Evolutionary conservation across 768 basidiomycete species (phyloP), one percentile per base, ranked within the genome.

Genomic region (Collybia nuda): DNA sequence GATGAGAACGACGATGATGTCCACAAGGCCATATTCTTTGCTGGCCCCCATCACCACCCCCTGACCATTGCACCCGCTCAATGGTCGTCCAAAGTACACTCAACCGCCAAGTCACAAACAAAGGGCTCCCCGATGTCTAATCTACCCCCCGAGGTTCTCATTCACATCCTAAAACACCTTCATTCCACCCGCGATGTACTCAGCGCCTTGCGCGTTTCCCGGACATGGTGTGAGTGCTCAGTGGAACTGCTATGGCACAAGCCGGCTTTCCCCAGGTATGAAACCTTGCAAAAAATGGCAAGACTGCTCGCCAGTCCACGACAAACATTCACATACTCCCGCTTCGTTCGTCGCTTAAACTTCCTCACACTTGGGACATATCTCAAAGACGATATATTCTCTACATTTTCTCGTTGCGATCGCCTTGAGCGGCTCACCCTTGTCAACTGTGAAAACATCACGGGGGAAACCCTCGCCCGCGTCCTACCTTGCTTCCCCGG

Each of bases 161-260:
- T 97, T 14, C 88, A 96, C 64, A 89, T 98, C 62, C 80, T 99
- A 58, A 90, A 87, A 56, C 83, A 93, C 59, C 77, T 99, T 11
- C 81, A 87, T 57, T 77, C 82, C 0, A 73, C 86, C 24, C 76
- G 79, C 52, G 90, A 96, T 67, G 78, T 98, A 41, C 81, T 87
- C 55, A 74, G 77, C 56, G 78, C 82, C 36, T 77, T 95, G 53
- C 83, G 87, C 50, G 94, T 98, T 22, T 93, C 86, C 17, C 85
- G 91, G 50, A 79, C 84, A 22, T 99, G 96, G 94, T 98, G 93
- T 76, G 88, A 95, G 64, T 97, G 93, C 68, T 85, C 93, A 24
- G 93, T 95, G 38, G 92, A 98, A 67, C 79, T 98, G 18, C 77
- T 98, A 19, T 99, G 95, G 95, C 88, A 93, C 67, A 88, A 90